Conservation (phyloP, 176 grass and related monocot species). For the Avena insularis region DNA sequence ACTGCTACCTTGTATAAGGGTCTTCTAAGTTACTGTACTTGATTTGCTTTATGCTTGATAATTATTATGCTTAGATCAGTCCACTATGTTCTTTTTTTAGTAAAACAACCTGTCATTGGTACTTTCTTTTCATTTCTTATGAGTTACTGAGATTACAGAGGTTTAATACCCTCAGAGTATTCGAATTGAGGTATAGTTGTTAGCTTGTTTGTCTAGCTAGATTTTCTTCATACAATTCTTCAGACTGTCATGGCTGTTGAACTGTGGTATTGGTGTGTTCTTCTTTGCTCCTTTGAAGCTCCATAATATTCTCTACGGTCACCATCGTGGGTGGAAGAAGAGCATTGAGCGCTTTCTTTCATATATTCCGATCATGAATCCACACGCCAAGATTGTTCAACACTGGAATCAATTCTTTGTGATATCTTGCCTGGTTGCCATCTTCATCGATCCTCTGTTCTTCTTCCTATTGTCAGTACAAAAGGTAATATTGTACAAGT, state of each 20-base stretch:
- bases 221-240: neutral
- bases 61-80: neutral
- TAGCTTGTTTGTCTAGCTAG: constrained; percentile 43
- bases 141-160: neutral
- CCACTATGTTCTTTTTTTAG: neutral
- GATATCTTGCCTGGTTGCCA: constrained; percentile 89
- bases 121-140: neutral
- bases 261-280: constrained; percentile 26
- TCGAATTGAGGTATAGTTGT: constrained; percentile 10
- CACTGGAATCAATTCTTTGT: constrained; percentile 96
- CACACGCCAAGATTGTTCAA: constrained; percentile 80
- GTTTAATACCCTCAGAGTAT: neutral
- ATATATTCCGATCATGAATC: constrained; percentile 84
- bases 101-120: neutral
- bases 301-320: constrained; percentile 63
- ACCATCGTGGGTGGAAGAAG: constrained; percentile 77
- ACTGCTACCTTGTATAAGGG: neutral
- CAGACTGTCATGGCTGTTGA: neutral
- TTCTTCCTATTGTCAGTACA: constrained; percentile 80
- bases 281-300: constrained; percentile 56
- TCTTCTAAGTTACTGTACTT: neutral
- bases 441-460: constrained; percentile 92
- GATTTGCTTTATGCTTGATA: constrained; percentile 14
- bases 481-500: constrained; percentile 53
- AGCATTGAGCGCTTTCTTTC: constrained; percentile 58